Evolutionary conservation across 371 early-diverging fungal genomes (phyloP).

Genomic region (Umbelopsis sp.): DNA sequence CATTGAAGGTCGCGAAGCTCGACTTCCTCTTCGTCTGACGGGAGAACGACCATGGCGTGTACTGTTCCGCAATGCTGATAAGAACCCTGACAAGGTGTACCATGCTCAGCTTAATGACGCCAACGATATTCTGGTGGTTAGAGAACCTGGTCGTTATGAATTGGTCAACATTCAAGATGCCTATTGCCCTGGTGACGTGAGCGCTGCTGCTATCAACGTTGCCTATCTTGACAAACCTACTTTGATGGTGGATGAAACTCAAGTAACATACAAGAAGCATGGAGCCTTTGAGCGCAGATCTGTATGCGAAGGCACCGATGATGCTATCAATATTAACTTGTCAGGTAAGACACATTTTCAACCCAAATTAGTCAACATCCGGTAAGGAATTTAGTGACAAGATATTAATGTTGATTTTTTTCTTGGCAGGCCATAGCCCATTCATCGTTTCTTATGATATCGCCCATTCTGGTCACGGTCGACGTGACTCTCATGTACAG

Average conservation of each 20-base stretch:
- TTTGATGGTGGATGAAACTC: conserved; percentile 35
- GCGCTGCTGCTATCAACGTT: conserved; percentile 36
- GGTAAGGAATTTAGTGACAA: background rate
- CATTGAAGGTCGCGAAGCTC: conserved; percentile 36
- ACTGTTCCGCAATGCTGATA: conserved; percentile 37
- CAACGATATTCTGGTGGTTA: conserved; percentile 45
- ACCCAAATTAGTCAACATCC: background rate
- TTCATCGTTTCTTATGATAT: conserved; percentile 42
- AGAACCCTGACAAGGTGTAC: conserved; percentile 26
- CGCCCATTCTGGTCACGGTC: conserved; percentile 18
- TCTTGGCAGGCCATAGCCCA: conserved; percentile 31
- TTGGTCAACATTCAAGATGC: conserved; percentile 48
- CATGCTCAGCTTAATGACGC: conserved; percentile 41
- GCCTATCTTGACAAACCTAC: conserved; percentile 47
- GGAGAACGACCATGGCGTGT: conserved; percentile 56
- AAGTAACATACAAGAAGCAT: conserved; percentile 22
- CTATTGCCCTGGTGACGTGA: conserved; percentile 48
- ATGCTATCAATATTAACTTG: conserved; percentile 44
- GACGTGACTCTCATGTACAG: conserved; percentile 17
- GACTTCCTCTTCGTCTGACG: conserved; percentile 44
- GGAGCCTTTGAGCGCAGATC: conserved; percentile 39
- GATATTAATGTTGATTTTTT: background rate
- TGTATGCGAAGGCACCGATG: conserved; percentile 49
- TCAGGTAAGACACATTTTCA: conserved; percentile 24
- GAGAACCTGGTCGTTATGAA: conserved; percentile 43